phyloP scores from a whole-genome alignment of 1,139 yeast genomes.

The Wickerhamiella infanticola region DNA sequence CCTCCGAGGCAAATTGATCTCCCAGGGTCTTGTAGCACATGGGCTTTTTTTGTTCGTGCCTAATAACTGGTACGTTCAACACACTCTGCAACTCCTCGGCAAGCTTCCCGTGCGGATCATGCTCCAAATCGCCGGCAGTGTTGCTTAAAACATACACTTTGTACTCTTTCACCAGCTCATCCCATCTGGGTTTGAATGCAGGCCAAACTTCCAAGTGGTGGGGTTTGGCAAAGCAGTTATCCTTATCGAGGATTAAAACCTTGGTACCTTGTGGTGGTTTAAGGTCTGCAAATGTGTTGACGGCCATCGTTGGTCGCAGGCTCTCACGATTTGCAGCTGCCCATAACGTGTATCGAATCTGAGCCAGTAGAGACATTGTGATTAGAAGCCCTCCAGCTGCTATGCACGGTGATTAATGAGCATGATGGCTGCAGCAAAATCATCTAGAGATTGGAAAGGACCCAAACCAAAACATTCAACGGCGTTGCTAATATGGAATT shows the following conservation, averaged over 20 bases:
- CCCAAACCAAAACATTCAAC: too few species aligned
- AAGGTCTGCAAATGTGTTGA: constrained; percentile 50
- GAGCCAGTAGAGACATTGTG: neutral
- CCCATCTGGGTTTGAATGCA: constrained; percentile 47
- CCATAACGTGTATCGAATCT: constrained; percentile 7
- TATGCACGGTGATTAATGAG: too few species aligned
- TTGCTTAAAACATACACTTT: constrained; percentile 70
- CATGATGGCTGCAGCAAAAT: too few species aligned
- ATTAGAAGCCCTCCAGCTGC: too few species aligned
- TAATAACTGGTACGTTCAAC: constrained; percentile 63
- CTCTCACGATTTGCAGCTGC: constrained; percentile 1
- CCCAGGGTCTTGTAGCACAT: constrained; percentile 67
- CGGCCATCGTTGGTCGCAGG: constrained; percentile 21
- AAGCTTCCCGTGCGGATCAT: constrained; percentile 45
- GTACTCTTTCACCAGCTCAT: constrained; percentile 31
- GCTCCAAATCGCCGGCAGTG: constrained; percentile 72
- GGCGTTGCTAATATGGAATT: too few species aligned
- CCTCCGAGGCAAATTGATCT: constrained; percentile 32
- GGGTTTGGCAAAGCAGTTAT: constrained; percentile 84
- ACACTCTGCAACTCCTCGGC: constrained; percentile 48
- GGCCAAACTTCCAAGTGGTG: constrained; percentile 74
- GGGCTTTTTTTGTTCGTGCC: constrained; percentile 76
- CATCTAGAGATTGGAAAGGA: too few species aligned
- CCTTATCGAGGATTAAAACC: constrained; percentile 84
- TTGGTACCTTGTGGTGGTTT: constrained; percentile 38